These are phyloP conservation scores for Pisolithus albus DNA, from an alignment of 768 basidiomycete species.

Conservation along the genomic window DNA sequence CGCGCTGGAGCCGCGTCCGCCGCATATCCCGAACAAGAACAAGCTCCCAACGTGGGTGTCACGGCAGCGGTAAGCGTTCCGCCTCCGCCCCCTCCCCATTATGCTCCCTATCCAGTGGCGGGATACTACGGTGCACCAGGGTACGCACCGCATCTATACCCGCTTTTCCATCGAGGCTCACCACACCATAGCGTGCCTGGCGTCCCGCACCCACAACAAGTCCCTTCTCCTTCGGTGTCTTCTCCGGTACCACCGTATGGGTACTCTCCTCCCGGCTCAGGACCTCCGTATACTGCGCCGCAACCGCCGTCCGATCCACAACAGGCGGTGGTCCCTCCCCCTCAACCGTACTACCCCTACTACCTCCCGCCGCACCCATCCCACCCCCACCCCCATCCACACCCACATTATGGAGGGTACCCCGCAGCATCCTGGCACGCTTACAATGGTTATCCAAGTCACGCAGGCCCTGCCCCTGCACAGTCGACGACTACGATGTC, in stretches of 20 bases:
- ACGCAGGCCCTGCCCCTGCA: slow-evolving; percentile 9
- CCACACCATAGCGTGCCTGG: slow-evolving; percentile 13
- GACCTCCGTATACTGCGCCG: slow-evolving; percentile 11
- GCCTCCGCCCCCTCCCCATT: slow-evolving; percentile 20
- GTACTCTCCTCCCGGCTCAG: slow-evolving; percentile 17
- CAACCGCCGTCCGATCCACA: slow-evolving; percentile 18
- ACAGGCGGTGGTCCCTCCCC: slow-evolving; percentile 11
- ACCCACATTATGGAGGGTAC: slow-evolving; percentile 25
- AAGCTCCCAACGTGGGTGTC: neutral
- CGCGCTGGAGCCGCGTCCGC: slow-evolving; percentile 11
- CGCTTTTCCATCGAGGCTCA: slow-evolving; percentile 8
- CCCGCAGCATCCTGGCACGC: slow-evolving; percentile 17
- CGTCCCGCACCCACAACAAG: slow-evolving; percentile 19
- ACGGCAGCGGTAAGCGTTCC: neutral
- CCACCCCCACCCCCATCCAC: slow-evolving; percentile 15
- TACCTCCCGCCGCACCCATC: slow-evolving; percentile 9
- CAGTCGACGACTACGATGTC: slow-evolving; percentile 12
- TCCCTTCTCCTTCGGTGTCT: neutral
- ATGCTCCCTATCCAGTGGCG: slow-evolving; percentile 27
- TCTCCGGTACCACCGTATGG: slow-evolving; percentile 11
- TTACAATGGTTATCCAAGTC: slow-evolving; percentile 28
- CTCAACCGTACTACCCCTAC: slow-evolving; percentile 26
- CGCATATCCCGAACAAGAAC: neutral
- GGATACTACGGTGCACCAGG: slow-evolving; percentile 28
- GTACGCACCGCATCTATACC: slow-evolving; percentile 8